These are phyloP conservation scores for Zymoseptoria brevis DNA, from an alignment of 2,329 filamentous ascomycete species.

Conservation along the genomic window DNA sequence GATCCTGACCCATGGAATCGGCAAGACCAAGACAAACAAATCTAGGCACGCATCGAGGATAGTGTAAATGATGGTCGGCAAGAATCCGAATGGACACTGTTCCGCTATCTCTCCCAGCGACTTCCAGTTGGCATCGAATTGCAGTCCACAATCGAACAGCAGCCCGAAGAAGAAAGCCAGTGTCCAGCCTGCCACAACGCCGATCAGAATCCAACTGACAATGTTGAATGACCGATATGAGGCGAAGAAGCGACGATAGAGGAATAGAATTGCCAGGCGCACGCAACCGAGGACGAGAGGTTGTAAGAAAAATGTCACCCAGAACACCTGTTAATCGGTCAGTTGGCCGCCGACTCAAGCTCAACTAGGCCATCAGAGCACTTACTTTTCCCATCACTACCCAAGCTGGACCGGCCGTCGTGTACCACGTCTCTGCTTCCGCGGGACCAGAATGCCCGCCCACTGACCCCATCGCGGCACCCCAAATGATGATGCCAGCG, in stretches of 20 bases:
- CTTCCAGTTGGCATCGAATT: constrained; percentile 8
- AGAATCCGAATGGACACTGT: constrained; percentile 10
- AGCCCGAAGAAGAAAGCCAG: constrained; percentile 9
- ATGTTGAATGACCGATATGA: constrained; percentile 8
- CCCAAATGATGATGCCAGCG: constrained; percentile 8
- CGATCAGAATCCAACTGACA: constrained; percentile 4
- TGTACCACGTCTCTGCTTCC: constrained; percentile 11
- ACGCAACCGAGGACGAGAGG: constrained; percentile 8
- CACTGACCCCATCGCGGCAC: constrained; percentile 5
- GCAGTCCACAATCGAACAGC: constrained; percentile 9
- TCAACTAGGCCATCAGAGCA: neutral
- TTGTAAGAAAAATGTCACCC: constrained; percentile 9
- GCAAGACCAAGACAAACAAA: constrained; percentile 8
- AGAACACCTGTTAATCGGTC: constrained; percentile 1
- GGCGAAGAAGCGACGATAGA: constrained; percentile 10
- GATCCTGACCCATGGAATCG: constrained; percentile 7
- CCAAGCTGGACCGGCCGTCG: constrained; percentile 7
- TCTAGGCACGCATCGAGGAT: constrained; percentile 11
- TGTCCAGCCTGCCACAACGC: constrained; percentile 7
- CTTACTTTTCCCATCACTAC: constrained; percentile 7
- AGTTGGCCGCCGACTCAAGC: neutral
- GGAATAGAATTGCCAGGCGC: constrained; percentile 9
- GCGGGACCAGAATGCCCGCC: constrained; percentile 8
- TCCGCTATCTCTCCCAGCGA: constrained; percentile 9
- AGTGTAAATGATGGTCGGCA: constrained; percentile 11